Evolutionary conservation across 441 rosid species (phyloP).

Genomic region (Viola pubescens): DNA sequence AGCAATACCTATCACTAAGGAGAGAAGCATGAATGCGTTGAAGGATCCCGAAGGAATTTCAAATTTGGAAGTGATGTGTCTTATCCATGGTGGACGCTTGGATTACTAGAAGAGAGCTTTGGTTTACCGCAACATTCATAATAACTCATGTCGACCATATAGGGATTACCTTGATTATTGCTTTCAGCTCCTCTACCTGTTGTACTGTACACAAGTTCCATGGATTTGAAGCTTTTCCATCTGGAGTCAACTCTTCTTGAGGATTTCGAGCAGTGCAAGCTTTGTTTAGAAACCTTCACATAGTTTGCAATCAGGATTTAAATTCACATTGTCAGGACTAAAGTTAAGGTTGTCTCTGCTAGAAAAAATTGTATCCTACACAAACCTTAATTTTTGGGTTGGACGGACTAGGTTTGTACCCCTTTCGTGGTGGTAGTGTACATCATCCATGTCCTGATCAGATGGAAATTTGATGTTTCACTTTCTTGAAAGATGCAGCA

Average conservation of each 20-base stretch:
- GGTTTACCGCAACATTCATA: constrained; percentile 21
- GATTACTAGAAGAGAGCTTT: constrained; percentile 37
- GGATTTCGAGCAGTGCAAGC: constrained; percentile 34
- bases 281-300: constrained; percentile 45
- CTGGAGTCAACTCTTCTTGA: constrained; percentile 22
- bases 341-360: not conserved
- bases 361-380: too few species aligned
- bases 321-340: not conserved
- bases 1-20: constrained; percentile 26
- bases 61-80: constrained; percentile 41
- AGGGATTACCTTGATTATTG: constrained; percentile 37
- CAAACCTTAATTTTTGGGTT: constrained; percentile 38
- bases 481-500: constrained; percentile 26
- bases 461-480: constrained; percentile 1
- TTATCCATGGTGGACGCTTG: constrained; percentile 51
- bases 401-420: constrained; percentile 27
- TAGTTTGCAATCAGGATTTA: not conserved
- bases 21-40: constrained; percentile 24
- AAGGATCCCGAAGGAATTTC: constrained; percentile 59
- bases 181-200: constrained; percentile 48
- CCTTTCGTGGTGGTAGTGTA: constrained; percentile 9
- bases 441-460: not conserved
- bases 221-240: constrained; percentile 23
- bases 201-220: constrained; percentile 42
- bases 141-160: constrained; percentile 62